These are phyloP conservation scores for Xylaria multiplex DNA, from an alignment of 2,329 filamentous ascomycete genomes.

Conservation along the genomic window DNA sequence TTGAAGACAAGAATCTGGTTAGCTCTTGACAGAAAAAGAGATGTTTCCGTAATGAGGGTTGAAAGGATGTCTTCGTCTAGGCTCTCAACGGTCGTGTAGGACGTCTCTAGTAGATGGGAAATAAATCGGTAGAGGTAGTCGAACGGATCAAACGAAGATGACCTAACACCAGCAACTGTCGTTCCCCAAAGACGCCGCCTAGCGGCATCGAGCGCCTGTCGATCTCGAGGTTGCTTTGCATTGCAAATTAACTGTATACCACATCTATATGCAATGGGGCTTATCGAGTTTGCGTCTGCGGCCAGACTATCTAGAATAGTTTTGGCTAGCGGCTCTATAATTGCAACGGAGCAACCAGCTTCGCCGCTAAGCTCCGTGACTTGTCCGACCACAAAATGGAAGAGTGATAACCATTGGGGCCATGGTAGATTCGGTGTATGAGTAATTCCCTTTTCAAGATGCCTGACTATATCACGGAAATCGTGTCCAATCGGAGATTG, in stretches of 20 bases:
- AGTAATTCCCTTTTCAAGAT: conserved; percentile 71
- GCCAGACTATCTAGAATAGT: conserved; percentile 55
- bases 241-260: conserved; percentile 57
- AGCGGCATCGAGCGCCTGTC: conserved; percentile 71
- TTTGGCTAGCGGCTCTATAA: conserved; percentile 77
- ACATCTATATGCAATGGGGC: conserved; percentile 47
- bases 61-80: conserved; percentile 53
- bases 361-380: conserved; percentile 73
- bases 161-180: conserved; percentile 53
- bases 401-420: conserved; percentile 63
- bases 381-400: conserved; percentile 65
- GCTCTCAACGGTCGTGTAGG: conserved; percentile 61
- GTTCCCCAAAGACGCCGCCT: conserved; percentile 74
- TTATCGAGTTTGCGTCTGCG: conserved; percentile 39
- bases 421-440: conserved; percentile 60
- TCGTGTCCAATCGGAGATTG: conserved; percentile 69
- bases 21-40: conserved; percentile 62
- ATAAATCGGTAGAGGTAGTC: conserved; percentile 72
- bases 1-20: conserved; percentile 62
- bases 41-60: conserved; percentile 64
- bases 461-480: conserved; percentile 74
- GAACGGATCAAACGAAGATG: conserved; percentile 68
- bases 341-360: conserved; percentile 69
- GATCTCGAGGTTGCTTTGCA: conserved; percentile 67
- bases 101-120: conserved; percentile 60